Base-by-base conservation (phyloP, 139 green algal genomes). In the Picochlorum sp. region DNA sequence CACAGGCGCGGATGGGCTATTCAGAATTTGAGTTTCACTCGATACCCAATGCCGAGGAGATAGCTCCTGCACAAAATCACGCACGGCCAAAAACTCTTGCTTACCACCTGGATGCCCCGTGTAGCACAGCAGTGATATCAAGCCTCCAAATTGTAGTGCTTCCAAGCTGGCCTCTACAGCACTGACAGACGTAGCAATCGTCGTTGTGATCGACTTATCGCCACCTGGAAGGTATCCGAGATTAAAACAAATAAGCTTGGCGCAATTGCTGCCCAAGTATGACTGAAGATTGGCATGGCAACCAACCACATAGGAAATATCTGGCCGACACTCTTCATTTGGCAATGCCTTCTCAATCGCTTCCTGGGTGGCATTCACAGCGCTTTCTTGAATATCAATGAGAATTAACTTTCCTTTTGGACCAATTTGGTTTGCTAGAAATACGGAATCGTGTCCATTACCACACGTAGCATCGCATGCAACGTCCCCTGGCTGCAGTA, bases 381-480 rank as follows among this genome's bases (percentile, higher is more conserved):
- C 12, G 32, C 28, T 6, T 33, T 78, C 63, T 72, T 89, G 76
- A 3, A 86, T 51, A 43, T 90, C 82, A 59, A 87, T 69, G 0
- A 53, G 79, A 56, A 66, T 59, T 7, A 90, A 50, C 1, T 30
- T 26, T 7, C 82, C 82, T 1, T 1, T 28, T 3, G 50, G 57
- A 1, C 82, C 82, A 7, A 90, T 72, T 4, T 47, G 24, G 7
- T 69, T 54, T 2, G 74, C 72, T 14, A 90, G 64, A 43, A 61
- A 79, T 3, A 85, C 33, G 0, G 74, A 81, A 60, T 89, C 81
- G 24, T 81, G 55, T 24, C 82, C 82, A 43, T 86, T 85, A 24
- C 82, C 82, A 45, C 60, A 73, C 12, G 64, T 72, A 2, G 64
- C 64, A 60, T 85, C 78, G 5, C 84, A 72, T 2, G 68, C 75